phyloP scores from a whole-genome alignment of 2,329 filamentous ascomycete species.

The Ophiocordyceps sinensis region DNA sequence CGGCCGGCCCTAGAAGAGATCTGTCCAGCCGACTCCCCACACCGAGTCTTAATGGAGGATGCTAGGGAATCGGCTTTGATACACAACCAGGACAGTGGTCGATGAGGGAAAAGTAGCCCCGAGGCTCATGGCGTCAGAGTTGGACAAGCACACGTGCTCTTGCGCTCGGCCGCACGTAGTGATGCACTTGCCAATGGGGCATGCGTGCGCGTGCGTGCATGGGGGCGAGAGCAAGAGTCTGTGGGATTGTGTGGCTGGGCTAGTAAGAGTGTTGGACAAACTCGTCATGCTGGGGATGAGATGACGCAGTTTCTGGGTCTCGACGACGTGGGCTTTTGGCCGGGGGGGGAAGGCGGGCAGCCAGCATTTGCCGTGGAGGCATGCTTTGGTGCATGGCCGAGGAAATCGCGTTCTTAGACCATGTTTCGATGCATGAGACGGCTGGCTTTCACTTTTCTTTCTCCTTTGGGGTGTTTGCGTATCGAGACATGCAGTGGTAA shows the following conservation, averaged over 20 bases:
- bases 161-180: slow-evolving; percentile 6
- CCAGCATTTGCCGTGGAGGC: slow-evolving; percentile 8
- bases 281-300: slow-evolving; percentile 9
- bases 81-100: slow-evolving; percentile 12
- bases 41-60: neutral
- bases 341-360: slow-evolving; percentile 5
- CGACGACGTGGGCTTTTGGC: slow-evolving; percentile 9
- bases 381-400: slow-evolving; percentile 20
- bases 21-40: neutral
- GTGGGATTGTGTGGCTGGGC: neutral
- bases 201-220: slow-evolving; percentile 6
- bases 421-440: slow-evolving; percentile 35
- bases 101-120: slow-evolving; percentile 14
- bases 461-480: slow-evolving; percentile 18
- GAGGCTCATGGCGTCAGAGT: slow-evolving; percentile 9
- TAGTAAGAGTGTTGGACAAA: neutral
- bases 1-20: slow-evolving; percentile 13
- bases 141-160: slow-evolving; percentile 2
- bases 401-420: slow-evolving; percentile 30
- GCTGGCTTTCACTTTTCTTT: slow-evolving; percentile 28
- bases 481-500: slow-evolving; percentile 12
- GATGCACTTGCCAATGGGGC: slow-evolving; percentile 11
- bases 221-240: slow-evolving; percentile 8
- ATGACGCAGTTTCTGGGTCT: slow-evolving; percentile 13
- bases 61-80: slow-evolving; percentile 10